Conservation (phyloP, 495 filamentous ascomycete species). For the Aspergillus sparsus region DNA sequence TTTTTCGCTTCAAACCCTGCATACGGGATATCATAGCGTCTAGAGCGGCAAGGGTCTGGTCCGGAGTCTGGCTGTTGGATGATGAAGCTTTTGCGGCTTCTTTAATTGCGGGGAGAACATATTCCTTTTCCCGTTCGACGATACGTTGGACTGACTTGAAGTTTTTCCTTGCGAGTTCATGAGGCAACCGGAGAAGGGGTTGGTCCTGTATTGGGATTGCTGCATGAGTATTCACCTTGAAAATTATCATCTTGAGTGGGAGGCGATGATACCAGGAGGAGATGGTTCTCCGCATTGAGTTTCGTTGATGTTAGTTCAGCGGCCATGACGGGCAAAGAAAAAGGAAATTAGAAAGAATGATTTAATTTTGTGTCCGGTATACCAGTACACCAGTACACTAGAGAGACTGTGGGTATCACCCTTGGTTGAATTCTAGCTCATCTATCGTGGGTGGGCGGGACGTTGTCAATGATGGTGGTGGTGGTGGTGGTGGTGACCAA, state of each 20-base stretch:
- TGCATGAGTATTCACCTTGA: slow-evolving; percentile 20
- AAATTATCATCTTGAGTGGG: slow-evolving; percentile 12
- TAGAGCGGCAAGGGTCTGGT: slow-evolving; percentile 72
- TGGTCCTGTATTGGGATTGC: slow-evolving; percentile 67
- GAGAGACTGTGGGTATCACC: too few relatives aligned
- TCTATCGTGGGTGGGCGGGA: not conserved
- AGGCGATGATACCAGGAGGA: slow-evolving; percentile 59
- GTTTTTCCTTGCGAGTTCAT: slow-evolving; percentile 88
- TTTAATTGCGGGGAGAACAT: slow-evolving; percentile 68
- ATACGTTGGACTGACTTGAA: slow-evolving; percentile 83
- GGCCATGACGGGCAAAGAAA: slow-evolving; percentile 37
- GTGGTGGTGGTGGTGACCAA: slow-evolving; percentile 15
- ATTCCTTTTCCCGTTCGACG: slow-evolving; percentile 75
- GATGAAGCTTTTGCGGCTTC: slow-evolving; percentile 67
- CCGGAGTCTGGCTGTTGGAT: slow-evolving; percentile 56
- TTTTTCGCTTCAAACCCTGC: slow-evolving; percentile 84
- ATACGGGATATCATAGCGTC: slow-evolving; percentile 83
- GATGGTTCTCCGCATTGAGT: slow-evolving; percentile 71
- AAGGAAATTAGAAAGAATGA: not conserved
- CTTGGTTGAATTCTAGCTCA: too few relatives aligned
- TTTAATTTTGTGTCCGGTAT: not conserved
- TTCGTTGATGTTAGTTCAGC: slow-evolving; percentile 62
- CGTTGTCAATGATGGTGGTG: slow-evolving; percentile 11
- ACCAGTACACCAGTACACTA: too few relatives aligned
- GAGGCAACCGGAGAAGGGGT: slow-evolving; percentile 86